These are phyloP conservation scores for Hypsizygus ulmarius DNA, from an alignment of 1,284 basidiomycete species.

Conservation along the genomic window DNA sequence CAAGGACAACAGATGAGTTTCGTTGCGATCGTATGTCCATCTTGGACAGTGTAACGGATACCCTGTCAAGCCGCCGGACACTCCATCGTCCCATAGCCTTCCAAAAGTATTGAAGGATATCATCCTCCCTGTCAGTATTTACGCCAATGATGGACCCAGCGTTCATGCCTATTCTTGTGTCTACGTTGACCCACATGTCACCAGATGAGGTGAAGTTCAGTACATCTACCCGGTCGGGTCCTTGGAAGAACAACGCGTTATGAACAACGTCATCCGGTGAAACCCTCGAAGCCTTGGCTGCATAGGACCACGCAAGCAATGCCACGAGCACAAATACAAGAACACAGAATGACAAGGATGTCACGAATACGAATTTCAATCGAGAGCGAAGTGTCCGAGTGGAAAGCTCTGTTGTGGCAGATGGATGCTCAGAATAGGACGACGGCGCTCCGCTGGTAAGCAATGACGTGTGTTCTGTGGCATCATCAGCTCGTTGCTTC, in stretches of 20 bases:
- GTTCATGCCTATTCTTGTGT: conserved; percentile 60
- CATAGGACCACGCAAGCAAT: conserved; percentile 62
- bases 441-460: conserved; percentile 25
- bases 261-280: conserved; percentile 58
- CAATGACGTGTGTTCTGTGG: conserved; percentile 47
- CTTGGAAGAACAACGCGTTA: conserved; percentile 52
- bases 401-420: conserved; percentile 19
- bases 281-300: conserved; percentile 49
- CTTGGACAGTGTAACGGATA: conserved; percentile 53
- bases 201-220: conserved; percentile 58
- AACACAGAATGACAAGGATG: conserved; percentile 39
- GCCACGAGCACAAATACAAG: conserved; percentile 41
- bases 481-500: conserved; percentile 44
- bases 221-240: conserved; percentile 60
- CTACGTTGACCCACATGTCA: conserved; percentile 56
- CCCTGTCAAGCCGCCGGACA: conserved; percentile 48
- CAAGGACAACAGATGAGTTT: conserved; percentile 41
- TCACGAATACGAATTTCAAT: conserved; percentile 49
- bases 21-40: conserved; percentile 45
- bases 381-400: conserved; percentile 40
- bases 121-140: conserved; percentile 40
- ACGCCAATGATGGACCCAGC: conserved; percentile 60
- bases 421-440: conserved; percentile 5
- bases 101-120: conserved; percentile 45
- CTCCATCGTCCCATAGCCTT: conserved; percentile 68